A percentile compares a stretch with the other conserved stretches of the same genome.
These are phyloP conservation scores for Fusarium circinatum DNA, from an alignment of 2,329 filamentous ascomycete genomes.

Conservation along the genomic window DNA sequence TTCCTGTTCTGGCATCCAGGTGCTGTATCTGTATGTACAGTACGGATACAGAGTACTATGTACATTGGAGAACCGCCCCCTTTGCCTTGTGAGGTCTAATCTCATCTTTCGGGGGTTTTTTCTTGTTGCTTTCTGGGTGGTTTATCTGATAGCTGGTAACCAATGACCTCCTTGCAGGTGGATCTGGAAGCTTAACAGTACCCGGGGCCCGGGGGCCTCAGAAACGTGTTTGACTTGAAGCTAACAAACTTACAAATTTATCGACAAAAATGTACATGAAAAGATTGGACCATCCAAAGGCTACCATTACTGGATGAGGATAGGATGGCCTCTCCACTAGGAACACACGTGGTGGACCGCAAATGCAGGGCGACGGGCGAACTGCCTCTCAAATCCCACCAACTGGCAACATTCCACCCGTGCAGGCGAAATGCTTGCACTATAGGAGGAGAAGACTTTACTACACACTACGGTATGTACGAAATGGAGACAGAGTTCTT, in stretches of 20 bases:
- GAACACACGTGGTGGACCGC: conserved; percentile 42
- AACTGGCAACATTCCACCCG: conserved; percentile 17
- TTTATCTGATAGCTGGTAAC: conserved; percentile 1
- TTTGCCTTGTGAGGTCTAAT: neutral
- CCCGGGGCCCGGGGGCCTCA: conserved; percentile 3
- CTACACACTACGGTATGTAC: neutral
- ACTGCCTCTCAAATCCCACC: conserved; percentile 40
- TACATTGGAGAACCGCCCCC: conserved; percentile 12
- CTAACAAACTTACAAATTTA: neutral
- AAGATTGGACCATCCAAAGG: neutral
- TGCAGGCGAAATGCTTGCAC: neutral
- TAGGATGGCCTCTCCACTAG: conserved; percentile 14
- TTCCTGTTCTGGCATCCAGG: conserved; percentile 27
- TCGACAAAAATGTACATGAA: neutral
- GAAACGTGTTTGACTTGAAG: conserved; percentile 16
- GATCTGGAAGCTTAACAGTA: conserved; percentile 7
- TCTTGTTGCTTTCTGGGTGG: conserved; percentile 13
- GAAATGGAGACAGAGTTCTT: conserved; percentile 11
- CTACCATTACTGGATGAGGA: neutral
- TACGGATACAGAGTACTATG: too few relatives aligned
- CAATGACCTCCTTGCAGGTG: conserved; percentile 1
- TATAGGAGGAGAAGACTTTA: neutral
- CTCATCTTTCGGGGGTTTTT: neutral
- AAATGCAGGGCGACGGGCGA: conserved; percentile 42
- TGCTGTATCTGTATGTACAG: neutral